Base-by-base conservation (phyloP, 2,329 filamentous ascomycete genomes). In the Penicillium sp. region DNA sequence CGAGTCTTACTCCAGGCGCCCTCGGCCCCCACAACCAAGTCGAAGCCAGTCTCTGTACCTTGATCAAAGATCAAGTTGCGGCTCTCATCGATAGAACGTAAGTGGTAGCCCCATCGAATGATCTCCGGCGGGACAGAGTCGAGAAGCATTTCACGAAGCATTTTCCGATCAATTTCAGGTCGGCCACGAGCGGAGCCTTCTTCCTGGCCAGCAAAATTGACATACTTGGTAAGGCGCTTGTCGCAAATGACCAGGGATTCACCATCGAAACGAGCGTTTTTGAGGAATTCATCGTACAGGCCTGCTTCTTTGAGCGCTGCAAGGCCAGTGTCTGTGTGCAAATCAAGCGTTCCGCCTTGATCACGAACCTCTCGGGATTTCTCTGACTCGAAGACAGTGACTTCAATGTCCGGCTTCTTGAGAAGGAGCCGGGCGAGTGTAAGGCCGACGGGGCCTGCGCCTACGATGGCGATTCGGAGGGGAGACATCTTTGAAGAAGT, bases 321-420 rank as follows among this genome's bases (percentile, higher is more conserved):
- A n/a, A 64, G 56, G 6, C 65, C 65, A 2, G 59, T 63, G 13
- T 55, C 50, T 7, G 60, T 53, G 35, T 67, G 65, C 28, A 69
- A 49, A 48, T 69, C 66, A 10, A 69, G 59, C 20, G 54, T 57
- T 9, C 66, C 65, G 10, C 63, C 64, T 41, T 66, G 63, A 9
- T 30, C 33, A 22, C 63, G 60, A n/a, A 35, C 27, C 27, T 57
- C 38, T 7, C 53, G 42, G 7, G 60, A 65, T 27, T 62, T 59
- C 61, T 70, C 47, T 51, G 63, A 46, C 63, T 75, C 72, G 44
- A 63, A 68, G 22, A 68, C 35, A 16, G 47, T 49, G 2, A 57
- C 35, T 1, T 57, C 47, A 40, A 63, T 50, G 14, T 53, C 41
- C 6, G 43, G 36, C 8, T 48, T 43, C 14, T 48, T 35, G 7